Evolutionary conservation across 768 basidiomycete species (phyloP), one percentile per base, ranked within the genome.

Genomic region (Boletus edulis): DNA sequence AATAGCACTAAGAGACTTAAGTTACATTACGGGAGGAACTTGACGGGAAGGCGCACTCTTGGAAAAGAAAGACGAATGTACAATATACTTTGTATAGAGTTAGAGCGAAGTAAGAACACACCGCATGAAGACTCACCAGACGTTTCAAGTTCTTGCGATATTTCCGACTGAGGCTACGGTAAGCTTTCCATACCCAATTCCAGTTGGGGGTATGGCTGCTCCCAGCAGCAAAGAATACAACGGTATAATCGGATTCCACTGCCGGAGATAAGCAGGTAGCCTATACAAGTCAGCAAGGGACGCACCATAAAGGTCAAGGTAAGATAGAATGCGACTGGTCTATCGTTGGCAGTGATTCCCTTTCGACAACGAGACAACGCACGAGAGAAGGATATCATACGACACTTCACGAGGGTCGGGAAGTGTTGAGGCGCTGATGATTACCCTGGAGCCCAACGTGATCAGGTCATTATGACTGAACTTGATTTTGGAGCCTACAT

Each of bases 151-250:
- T 91, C 75, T 94, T 94, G 50, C 92, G 81, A 65, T 92, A 94
- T 69, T 91, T 92, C 50, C 88, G 77, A 66, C 79, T 90, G 43
- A 89, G 74, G 63, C 86, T 87, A 22, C 90, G 79, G 68, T 93
- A 93, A 1, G 90, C 89, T 64, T 89, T 92, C 91, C 91, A 94
- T 11, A 94, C 81, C 92, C 92, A 94, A 60, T 85, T 89, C 90
- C 90, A 93, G 24, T 81, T 80, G 6, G 92, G 92, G 3, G 83
- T 80, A 71, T 92, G 76, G 57, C 75, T 77, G 8, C 82, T 82
- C 24, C 90, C 92, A 2, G 91, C 87, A 27, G 91, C 89, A 59
- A 94, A 89, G 71, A 93, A 92, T 5, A 93, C 82, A 20, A 94
- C 85, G 3, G 89, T 87, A 62, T 94, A 94, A 72, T 94, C 92